Base-by-base conservation (phyloP, 2,329 filamentous ascomycete species). In the Aspergillus floridensis region DNA sequence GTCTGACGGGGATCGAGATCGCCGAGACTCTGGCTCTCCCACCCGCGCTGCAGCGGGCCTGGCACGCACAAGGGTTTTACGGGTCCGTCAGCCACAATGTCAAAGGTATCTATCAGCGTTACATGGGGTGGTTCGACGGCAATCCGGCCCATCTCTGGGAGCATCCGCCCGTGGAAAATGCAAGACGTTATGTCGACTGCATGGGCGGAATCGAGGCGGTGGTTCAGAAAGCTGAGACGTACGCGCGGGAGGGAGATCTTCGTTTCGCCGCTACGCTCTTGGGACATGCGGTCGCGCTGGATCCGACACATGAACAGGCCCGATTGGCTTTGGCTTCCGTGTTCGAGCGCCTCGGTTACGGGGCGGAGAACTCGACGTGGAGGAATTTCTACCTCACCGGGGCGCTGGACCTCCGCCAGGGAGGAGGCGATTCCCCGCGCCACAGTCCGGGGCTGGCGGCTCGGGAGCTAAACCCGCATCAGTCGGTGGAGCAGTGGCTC, bases 311-410 rank as follows among this genome's bases (percentile, higher is more conserved):
- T 19, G 29, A 55, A 24, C 31, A 59, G 3, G 62, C 69, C 0
- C 67, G 60, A 56, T 49, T 19, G 4, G 49, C 64, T 5, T 68
- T 79, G 3, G 73, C 71, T 1, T 57, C 58, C 1, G 69, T 73
- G 0, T 78, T 71, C 57, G 67, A 72, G 49, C 59, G 65, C 21
- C 70, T 80, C 8, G 77, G 74, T 0, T 74, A 67, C 55, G 73
- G 74, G 2, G 62, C 72, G 2, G 76, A 79, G 62, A 80, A 79
- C 62, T 76, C 66, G 2, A 74, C 74, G 0, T 79, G 77, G 77
- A 65, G 77, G 2, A 79, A 79, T 57, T 75, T 77, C 57, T 79
- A 76, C 54, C 66, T 78, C 1, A 67, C 69, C 2, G 70, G 63
- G 0, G 72, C 76, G 12, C 59, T 59, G 29, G 72, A 72, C n/a